Conservation (phyloP, 78 protist genomes). For the Dictyostelium firmibasis region DNA sequence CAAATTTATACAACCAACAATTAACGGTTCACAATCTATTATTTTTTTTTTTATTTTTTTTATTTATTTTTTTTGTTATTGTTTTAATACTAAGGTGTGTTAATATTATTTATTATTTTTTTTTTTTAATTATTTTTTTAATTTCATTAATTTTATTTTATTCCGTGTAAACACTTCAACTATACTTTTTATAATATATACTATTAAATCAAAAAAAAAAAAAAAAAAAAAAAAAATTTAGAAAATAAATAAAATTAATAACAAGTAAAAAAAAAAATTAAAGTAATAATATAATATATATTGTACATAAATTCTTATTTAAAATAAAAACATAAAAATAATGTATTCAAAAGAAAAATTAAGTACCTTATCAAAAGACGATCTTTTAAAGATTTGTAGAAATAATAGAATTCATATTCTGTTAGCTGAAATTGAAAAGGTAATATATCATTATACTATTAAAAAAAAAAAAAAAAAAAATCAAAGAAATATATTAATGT, state of each 20-base stretch:
- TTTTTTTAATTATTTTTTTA: neutral
- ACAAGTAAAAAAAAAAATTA: neutral
- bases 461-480: neutral
- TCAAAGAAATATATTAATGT: neutral
- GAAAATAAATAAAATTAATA: neutral
- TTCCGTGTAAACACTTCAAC: no score
- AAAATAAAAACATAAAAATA: neutral
- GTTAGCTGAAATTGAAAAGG: neutral
- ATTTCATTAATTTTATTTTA: neutral
- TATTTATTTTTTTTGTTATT: no score
- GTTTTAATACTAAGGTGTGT: no score
- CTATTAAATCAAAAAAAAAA: neutral
- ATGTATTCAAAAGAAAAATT: conserved; percentile 46
- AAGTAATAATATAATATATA: neutral
- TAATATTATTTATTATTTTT: neutral
- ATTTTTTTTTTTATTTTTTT: no score
- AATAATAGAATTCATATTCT: neutral
- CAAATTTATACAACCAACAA: no score
- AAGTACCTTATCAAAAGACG: neutral
- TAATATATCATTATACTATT: neutral
- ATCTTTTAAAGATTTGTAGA: conserved; percentile 22
- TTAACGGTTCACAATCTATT: no score
- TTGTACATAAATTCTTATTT: neutral
- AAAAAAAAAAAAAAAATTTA: neutral
- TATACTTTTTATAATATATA: no score